These are phyloP conservation scores for Fusarium protoensiforme DNA, from an alignment of 2,329 filamentous ascomycete species.

Conservation along the genomic window DNA sequence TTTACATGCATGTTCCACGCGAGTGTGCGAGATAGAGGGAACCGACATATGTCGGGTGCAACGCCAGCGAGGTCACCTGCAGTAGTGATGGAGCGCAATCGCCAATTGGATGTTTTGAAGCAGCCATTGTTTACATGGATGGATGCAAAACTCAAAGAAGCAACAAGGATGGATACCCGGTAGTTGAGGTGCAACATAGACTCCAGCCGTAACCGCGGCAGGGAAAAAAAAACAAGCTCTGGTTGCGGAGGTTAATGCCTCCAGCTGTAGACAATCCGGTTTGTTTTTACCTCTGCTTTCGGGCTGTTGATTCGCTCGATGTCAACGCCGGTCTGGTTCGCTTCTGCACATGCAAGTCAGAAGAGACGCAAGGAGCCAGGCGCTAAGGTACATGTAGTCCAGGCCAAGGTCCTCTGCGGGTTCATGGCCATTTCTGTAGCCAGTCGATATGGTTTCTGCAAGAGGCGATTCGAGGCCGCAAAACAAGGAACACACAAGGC, in stretches of 20 bases:
- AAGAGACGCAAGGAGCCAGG: conserved; percentile 32
- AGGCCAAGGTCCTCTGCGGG: conserved; percentile 29
- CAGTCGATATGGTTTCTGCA: neutral
- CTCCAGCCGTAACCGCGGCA: conserved; percentile 1
- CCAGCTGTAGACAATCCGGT: conserved; percentile 8
- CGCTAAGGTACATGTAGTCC: conserved; percentile 11
- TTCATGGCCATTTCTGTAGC: conserved; percentile 29
- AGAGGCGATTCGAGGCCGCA: neutral
- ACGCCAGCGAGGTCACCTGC: conserved; percentile 3
- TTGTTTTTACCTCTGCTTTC: conserved; percentile 24
- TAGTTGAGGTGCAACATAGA: conserved; percentile 14
- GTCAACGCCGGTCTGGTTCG: conserved; percentile 15
- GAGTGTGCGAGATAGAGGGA: conserved; percentile 15
- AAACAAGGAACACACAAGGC: conserved; percentile 16
- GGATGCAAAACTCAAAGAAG: neutral
- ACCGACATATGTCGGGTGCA: conserved; percentile 14
- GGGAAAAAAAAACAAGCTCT: conserved; percentile 23
- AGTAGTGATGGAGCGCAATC: conserved; percentile 4
- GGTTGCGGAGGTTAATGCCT: conserved; percentile 23
- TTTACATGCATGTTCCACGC: conserved; percentile 23
- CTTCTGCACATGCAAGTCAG: conserved; percentile 40
- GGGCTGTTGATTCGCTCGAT: conserved; percentile 30
- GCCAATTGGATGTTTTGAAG: conserved; percentile 16
- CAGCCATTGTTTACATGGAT: conserved; percentile 31
- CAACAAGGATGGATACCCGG: conserved; percentile 26